A percentile compares a stretch with the other conserved stretches of the same genome.
phyloP scores from a whole-genome alignment of 805 yeast genomes.

The Starmerella roubikii region DNA sequence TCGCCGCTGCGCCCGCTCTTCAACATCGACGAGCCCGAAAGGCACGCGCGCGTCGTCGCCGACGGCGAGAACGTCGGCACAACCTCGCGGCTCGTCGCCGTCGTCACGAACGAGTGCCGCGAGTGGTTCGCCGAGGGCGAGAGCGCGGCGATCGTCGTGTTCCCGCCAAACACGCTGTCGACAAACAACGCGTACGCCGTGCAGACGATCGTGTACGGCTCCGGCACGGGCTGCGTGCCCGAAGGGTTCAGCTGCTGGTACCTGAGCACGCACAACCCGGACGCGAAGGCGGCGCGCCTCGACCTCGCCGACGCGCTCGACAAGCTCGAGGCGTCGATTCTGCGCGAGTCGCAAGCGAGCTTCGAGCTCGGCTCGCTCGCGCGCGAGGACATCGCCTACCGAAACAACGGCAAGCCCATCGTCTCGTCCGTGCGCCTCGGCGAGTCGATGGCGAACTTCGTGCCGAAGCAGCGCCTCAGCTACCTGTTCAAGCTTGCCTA shows the following conservation, averaged over 20 bases:
- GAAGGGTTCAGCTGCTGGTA: conserved; percentile 84
- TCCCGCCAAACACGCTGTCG: conserved; percentile 73
- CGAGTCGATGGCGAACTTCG: conserved; percentile 68
- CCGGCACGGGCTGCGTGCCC: conserved; percentile 80
- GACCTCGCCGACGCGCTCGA: conserved; percentile 71
- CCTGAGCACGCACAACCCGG: conserved; percentile 56
- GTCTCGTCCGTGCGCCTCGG: conserved; percentile 77
- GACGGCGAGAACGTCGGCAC: conserved; percentile 22
- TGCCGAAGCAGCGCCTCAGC: conserved; percentile 60
- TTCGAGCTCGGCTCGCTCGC: conserved; percentile 42
- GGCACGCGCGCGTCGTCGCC: neutral
- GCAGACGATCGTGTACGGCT: conserved; percentile 76
- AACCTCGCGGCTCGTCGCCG: conserved; percentile 63
- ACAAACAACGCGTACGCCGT: conserved; percentile 56
- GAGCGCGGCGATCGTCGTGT: conserved; percentile 73
- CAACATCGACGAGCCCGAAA: conserved; percentile 10
- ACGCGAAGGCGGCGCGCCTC: conserved; percentile 44
- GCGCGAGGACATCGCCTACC: conserved; percentile 41
- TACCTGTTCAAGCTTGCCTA: conserved; percentile 48
- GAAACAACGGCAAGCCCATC: conserved; percentile 51
- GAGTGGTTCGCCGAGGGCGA: conserved; percentile 89
- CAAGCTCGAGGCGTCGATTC: conserved; percentile 64
- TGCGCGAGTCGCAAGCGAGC: conserved; percentile 61
- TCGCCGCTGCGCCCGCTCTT: conserved; percentile 16
- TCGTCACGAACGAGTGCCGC: conserved; percentile 72